Evolutionary conservation across 306 rosid species (phyloP), one percentile per base, ranked within the genome.

Genomic region (Datisca glomerata): DNA sequence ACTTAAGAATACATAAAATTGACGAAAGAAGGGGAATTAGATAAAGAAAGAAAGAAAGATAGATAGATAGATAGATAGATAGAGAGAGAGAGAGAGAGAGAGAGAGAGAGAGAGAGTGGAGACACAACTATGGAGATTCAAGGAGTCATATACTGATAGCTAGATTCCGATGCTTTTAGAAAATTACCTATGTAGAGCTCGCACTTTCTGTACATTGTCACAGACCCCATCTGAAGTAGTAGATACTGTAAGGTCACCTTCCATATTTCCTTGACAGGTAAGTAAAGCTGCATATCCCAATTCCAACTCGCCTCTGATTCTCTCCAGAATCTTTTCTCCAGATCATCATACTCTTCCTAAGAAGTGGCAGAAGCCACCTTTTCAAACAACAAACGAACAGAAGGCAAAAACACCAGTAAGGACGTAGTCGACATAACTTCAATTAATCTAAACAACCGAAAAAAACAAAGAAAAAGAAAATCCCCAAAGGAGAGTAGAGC

Each of bases 101-200:
- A 34, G 34, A 24, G 11, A 45, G 44, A 44, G 46, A 28, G 6
- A 1, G 12, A 52, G 3, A 21, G 41, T 40, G 13, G 24, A 18
- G 13, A 40, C 11, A 11, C 21, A 10, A 40, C 13, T 40, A 11
- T 18, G 17, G 17, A 40, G 20, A 40, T 18, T 40, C 24, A 38
- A 23, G 36, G 29, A 33, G 23, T 49, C n/a, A 19, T n/a, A n/a
- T n/a, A n/a, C n/a, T n/a, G n/a, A n/a, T n/a, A n/a, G n/a, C n/a
- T n/a, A n/a, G n/a, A n/a, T n/a, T n/a, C n/a, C n/a, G n/a, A n/a
- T n/a, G n/a, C n/a, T 8, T 31, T 31, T 31, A 12, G 24, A 48
- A 56, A n/a, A 44, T 65, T 81, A 86, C 96, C 96, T 86, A 11
- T 81, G 81, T 15, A 69, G 43, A 28, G 79, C 65, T 62, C 84